Percentiles rank a stretch among this genome's conserved stretches.
Evolutionary conservation across 2,329 filamentous ascomycete genomes (phyloP).

Genomic region (Metarhizium sp.): DNA sequence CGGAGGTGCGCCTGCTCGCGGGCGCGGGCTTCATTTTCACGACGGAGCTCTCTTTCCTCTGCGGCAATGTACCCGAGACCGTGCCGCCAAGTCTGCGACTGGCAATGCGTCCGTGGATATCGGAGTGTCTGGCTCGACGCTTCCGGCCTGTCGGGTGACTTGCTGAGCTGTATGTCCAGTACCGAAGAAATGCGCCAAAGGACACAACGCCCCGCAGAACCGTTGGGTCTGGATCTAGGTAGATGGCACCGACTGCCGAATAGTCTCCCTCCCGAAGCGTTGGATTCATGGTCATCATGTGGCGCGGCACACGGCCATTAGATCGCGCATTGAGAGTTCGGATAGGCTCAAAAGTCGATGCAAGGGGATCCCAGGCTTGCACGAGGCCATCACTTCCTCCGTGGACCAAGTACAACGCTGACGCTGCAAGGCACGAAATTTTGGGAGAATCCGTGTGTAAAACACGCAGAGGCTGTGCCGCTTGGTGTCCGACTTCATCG

Average conservation of each 20-base stretch:
- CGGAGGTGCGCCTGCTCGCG: slow-evolving; percentile 63
- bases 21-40: slow-evolving; percentile 56
- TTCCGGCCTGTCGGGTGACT: slow-evolving; percentile 69
- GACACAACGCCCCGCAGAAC: slow-evolving; percentile 78
- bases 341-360: slow-evolving; percentile 67
- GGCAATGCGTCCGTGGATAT: slow-evolving; percentile 40
- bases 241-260: slow-evolving; percentile 74
- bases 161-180: slow-evolving; percentile 87
- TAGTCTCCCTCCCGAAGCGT: slow-evolving; percentile 62
- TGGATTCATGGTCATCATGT: slow-evolving; percentile 46
- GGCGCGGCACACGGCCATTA: slow-evolving; percentile 70
- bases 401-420: slow-evolving; percentile 80
- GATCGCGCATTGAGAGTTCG: slow-evolving; percentile 82
- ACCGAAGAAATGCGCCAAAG: slow-evolving; percentile 77
- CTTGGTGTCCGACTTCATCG: slow-evolving; percentile 35
- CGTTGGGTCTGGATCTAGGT: slow-evolving; percentile 79
- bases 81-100: slow-evolving; percentile 53
- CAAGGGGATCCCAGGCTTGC: slow-evolving; percentile 93
- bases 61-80: slow-evolving; percentile 72
- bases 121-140: slow-evolving; percentile 64
- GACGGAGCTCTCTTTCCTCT: slow-evolving; percentile 72
- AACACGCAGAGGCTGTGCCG: slow-evolving; percentile 61
- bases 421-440: slow-evolving; percentile 73
- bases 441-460: slow-evolving; percentile 88
- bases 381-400: slow-evolving; percentile 92